phyloP scores from a whole-genome alignment of 1,284 basidiomycete species.

The Takashimella koratensis region DNA sequence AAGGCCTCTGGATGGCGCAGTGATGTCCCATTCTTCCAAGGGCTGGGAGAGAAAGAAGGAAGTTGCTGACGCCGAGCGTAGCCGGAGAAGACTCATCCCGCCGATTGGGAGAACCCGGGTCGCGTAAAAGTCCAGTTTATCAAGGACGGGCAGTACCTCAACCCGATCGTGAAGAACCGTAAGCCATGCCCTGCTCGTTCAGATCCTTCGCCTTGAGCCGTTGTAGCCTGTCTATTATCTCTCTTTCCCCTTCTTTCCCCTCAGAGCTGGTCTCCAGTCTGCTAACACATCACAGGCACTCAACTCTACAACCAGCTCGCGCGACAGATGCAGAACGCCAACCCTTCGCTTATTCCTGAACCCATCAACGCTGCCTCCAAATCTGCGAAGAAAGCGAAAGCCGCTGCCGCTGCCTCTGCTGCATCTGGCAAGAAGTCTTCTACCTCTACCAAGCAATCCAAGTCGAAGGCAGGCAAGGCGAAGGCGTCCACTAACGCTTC shows the following conservation, averaged over 20 bases:
- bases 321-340: slow-evolving; percentile 66
- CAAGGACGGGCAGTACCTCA: slow-evolving; percentile 69
- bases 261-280: too few species aligned
- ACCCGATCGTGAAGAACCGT: slow-evolving; percentile 75
- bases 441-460: slow-evolving; percentile 1
- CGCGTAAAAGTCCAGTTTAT: slow-evolving; percentile 87
- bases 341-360: slow-evolving; percentile 60
- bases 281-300: slow-evolving; percentile 63
- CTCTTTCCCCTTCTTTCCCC: slow-evolving; percentile 1
- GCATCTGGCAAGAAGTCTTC: not conserved
- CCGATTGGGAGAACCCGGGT: slow-evolving; percentile 95
- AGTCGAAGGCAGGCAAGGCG: slow-evolving; percentile 4
- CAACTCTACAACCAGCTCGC: slow-evolving; percentile 73
- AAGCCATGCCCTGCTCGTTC: slow-evolving; percentile 46
- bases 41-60: too few species aligned
- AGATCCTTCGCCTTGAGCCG: too few species aligned
- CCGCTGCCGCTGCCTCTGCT: slow-evolving; percentile 11
- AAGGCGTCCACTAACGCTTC: not conserved
- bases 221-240: not conserved
- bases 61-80: too few species aligned
- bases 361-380: slow-evolving; percentile 8
- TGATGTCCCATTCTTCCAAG: not conserved
- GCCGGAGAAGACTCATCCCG: slow-evolving; percentile 76
- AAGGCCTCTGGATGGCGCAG: not conserved
- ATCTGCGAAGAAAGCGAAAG: slow-evolving; percentile 8